Percentiles rank a stretch among this genome's conserved stretches.
These are phyloP conservation scores for Macrocybe sp. DNA, from an alignment of 1,284 basidiomycete genomes.

Conservation along the genomic window DNA sequence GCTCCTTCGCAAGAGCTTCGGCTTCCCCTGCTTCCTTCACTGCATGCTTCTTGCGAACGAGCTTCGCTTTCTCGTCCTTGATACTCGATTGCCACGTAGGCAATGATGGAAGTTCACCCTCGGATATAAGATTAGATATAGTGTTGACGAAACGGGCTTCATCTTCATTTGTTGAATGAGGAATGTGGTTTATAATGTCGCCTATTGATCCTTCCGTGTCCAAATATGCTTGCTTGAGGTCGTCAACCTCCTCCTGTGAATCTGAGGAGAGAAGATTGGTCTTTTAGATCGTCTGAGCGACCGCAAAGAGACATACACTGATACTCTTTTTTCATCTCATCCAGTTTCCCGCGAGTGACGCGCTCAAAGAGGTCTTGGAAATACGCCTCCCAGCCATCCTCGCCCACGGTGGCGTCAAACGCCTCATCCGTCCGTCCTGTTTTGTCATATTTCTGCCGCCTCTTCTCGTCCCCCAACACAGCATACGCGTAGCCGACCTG, in stretches of 20 bases:
- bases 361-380: slow-evolving; percentile 86
- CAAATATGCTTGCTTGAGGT: slow-evolving; percentile 72
- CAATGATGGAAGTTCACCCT: slow-evolving; percentile 53
- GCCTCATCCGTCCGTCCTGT: slow-evolving; percentile 84
- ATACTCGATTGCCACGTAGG: slow-evolving; percentile 67
- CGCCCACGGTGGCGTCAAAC: slow-evolving; percentile 66
- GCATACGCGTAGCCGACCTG: slow-evolving; percentile 90
- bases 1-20: slow-evolving; percentile 78
- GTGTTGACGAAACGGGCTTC: slow-evolving; percentile 77
- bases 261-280: slow-evolving; percentile 39
- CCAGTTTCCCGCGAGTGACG: slow-evolving; percentile 79
- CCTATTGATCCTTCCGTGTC: slow-evolving; percentile 67
- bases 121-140: slow-evolving; percentile 64
- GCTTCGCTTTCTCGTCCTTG: slow-evolving; percentile 74
- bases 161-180: slow-evolving; percentile 78
- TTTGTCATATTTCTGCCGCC: slow-evolving; percentile 72
- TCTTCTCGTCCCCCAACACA: slow-evolving; percentile 75
- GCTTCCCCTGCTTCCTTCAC: slow-evolving; percentile 82
- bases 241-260: slow-evolving; percentile 77
- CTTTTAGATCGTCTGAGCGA: slow-evolving; percentile 1
- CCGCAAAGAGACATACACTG: slow-evolving; percentile 56
- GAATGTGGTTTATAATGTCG: slow-evolving; percentile 78
- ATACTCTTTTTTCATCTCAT: slow-evolving; percentile 88
- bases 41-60: slow-evolving; percentile 69
- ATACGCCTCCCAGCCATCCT: slow-evolving; percentile 90